Conservation (phyloP, 2,329 filamentous ascomycete species). For the Xylariaceae sp. region DNA sequence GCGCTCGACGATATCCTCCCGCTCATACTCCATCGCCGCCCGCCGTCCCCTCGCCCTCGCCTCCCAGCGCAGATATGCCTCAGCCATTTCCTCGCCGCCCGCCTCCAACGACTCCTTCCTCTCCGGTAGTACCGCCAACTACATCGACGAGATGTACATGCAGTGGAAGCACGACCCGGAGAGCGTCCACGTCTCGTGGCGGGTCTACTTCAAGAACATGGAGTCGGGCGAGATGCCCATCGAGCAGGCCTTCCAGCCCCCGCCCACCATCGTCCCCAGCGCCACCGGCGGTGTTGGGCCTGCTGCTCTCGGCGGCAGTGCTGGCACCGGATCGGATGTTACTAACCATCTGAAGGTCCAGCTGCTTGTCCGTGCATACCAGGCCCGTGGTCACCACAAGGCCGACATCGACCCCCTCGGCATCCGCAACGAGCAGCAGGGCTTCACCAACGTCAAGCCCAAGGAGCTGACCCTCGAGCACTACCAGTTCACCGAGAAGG, state of each 20-base stretch:
- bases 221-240: slow-evolving; percentile 97
- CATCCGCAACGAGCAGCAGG: slow-evolving; percentile 81
- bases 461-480: slow-evolving; percentile 91
- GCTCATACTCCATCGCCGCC: slow-evolving; percentile 45
- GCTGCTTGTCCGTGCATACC: slow-evolving; percentile 93
- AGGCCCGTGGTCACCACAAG: slow-evolving; percentile 97
- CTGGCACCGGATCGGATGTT: slow-evolving; percentile 74
- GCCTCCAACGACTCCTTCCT: slow-evolving; percentile 96
- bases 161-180: slow-evolving; percentile 92
- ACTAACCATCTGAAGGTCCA: slow-evolving; percentile 98
- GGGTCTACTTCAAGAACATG: slow-evolving; percentile 99
- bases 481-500: slow-evolving; percentile 93
- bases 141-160: slow-evolving; percentile 99
- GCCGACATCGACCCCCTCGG: slow-evolving; percentile 94
- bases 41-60: slow-evolving; percentile 51
- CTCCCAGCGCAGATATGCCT: slow-evolving; percentile 53
- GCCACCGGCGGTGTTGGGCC: slow-evolving; percentile 76
- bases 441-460: slow-evolving; percentile 82
- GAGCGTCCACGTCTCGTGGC: slow-evolving; percentile 97
- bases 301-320: slow-evolving; percentile 58
- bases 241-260: slow-evolving; percentile 93
- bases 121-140: slow-evolving; percentile 94
- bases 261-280: slow-evolving; percentile 83
- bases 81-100: slow-evolving; percentile 53
- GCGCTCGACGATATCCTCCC: slow-evolving; percentile 35